Conservation (phyloP, 257 asterid genomes). For the Przewalskia tangutica region DNA sequence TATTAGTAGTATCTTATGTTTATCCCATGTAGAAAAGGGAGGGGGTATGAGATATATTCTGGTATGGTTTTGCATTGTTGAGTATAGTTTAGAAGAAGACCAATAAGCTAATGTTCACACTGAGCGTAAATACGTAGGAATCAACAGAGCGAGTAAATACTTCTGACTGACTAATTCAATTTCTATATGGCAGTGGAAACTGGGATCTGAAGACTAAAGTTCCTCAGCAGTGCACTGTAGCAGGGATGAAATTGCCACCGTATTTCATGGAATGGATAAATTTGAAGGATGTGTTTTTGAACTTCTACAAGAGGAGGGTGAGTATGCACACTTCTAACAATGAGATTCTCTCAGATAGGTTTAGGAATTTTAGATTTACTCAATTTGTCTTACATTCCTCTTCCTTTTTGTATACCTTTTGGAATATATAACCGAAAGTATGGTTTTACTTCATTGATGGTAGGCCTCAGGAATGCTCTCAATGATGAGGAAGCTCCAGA, state of each 20-base stretch:
- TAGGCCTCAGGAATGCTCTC: conserved; percentile 89
- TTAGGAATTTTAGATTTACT: background rate
- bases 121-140: background rate
- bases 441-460: conserved; percentile 2
- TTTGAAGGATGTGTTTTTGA: conserved; percentile 74
- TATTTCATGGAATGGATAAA: conserved; percentile 96
- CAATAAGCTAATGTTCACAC: background rate
- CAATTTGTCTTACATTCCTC: background rate
- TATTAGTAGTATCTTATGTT: too few species aligned
- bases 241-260: conserved; percentile 58
- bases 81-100: background rate
- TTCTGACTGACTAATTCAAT: background rate
- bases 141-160: background rate
- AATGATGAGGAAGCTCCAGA: conserved; percentile 73
- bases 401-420: background rate
- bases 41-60: background rate
- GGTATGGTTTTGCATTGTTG: background rate
- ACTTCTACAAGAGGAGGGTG: conserved; percentile 77
- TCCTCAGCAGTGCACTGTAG: conserved; percentile 76
- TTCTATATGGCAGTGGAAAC: conserved; percentile 52
- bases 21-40: background rate
- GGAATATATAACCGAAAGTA: background rate
- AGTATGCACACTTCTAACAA: conserved; percentile 13
- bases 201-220: conserved; percentile 94
- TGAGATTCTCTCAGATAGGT: background rate